Base-by-base conservation (phyloP, 1,284 basidiomycete species). In the Ganoderma boninense region DNA sequence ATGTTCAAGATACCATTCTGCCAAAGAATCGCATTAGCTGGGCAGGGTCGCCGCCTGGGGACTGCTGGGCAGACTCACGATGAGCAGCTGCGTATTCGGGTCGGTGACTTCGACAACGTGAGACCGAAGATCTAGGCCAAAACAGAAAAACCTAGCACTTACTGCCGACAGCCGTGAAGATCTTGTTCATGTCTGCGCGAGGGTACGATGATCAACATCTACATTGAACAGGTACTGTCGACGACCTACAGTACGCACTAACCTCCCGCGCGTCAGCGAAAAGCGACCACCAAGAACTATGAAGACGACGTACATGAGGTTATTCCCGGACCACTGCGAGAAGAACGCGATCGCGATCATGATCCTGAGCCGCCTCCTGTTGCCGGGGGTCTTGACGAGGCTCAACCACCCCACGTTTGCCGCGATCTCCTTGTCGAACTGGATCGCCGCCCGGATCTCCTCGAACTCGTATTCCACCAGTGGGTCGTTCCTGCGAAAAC, bases 321-420 rank as follows among this genome's bases (percentile, higher is more conserved):
- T 90, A 73, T 91, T 90, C 0, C 89, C 89, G 44, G 87, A 88
- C 87, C 89, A 91, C 74, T 91, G 89, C 2, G 88, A 89, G 83
- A 90, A 90, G 80, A 90, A 84, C 4, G 86, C 88, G 52, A 90
- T 82, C 0, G 87, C 88, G 56, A 90, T 74, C 77, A 90, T 87
- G 69, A 90, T 86, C 43, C 86, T 78, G 76, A 89, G 81, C 20
- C 89, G 84, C 66, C 81, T 84, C 57, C 84, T 83, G 78, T 91
- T 91, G 2, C 89, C 89, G 5, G 81, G 82, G 4, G 84, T 88
- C 73, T 76, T 82, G 77, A 89, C 75, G 62, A 91, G 81, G 64
- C 84, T 83, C 68, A 79, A 73, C 86, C 86, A 90, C 11, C 84
- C 86, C 64, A 85, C 81, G 70, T 83, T 86, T 69, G 76, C 79